Conservation (phyloP, 345 rosid species). For the Boechera stricta region DNA sequence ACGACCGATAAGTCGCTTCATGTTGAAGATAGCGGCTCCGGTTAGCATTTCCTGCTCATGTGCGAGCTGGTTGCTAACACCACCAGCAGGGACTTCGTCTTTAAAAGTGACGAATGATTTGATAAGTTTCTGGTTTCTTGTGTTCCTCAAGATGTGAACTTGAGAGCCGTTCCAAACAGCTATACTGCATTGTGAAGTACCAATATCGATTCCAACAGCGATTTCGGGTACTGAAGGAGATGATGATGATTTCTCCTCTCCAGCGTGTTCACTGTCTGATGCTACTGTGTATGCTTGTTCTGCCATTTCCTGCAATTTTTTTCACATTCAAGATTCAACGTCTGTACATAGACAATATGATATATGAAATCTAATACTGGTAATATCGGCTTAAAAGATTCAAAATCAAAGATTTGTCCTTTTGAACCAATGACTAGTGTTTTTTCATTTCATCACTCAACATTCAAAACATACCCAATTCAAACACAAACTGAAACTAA, state of each 20-base stretch:
- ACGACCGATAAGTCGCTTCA: slow-evolving; percentile 91
- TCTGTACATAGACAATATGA: neutral
- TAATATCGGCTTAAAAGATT: neutral
- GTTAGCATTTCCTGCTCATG: slow-evolving; percentile 80
- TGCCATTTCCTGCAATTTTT: slow-evolving; percentile 63
- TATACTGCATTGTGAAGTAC: slow-evolving; percentile 86
- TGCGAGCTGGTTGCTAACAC: slow-evolving; percentile 73
- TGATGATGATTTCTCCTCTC: slow-evolving; percentile 71
- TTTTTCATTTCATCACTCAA: neutral
- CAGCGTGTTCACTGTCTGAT: slow-evolving; percentile 80
- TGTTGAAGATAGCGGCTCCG: slow-evolving; percentile 85
- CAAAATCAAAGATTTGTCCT: neutral
- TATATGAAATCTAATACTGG: neutral
- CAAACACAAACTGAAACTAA: neutral
- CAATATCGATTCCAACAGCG: slow-evolving; percentile 87
- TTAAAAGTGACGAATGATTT: slow-evolving; percentile 80
- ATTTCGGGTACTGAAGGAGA: slow-evolving; percentile 61
- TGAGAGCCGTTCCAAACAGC: slow-evolving; percentile 88
- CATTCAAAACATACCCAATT: neutral
- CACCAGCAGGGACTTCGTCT: slow-evolving; percentile 75
- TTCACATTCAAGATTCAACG: slow-evolving; percentile 12
- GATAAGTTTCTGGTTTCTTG: slow-evolving; percentile 74
- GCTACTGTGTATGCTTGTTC: slow-evolving; percentile 80
- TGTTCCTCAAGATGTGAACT: slow-evolving; percentile 78
- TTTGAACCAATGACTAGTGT: neutral